Conservation (phyloP, 208 protist species). For the Angomonas desouzai region DNA sequence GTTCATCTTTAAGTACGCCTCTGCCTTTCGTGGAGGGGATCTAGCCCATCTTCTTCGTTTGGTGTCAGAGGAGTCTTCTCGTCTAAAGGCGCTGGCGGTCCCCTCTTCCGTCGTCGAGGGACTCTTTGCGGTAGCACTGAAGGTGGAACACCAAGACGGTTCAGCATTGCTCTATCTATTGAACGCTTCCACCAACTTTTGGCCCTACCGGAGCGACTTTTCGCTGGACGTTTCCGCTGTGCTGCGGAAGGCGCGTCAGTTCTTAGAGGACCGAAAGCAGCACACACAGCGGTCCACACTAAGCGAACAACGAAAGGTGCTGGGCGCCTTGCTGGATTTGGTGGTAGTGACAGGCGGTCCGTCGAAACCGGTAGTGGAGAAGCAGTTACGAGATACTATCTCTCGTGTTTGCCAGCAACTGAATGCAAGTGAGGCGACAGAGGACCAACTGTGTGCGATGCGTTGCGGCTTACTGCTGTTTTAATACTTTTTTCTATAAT, state of each 20-base stretch:
- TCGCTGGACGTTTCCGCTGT: background rate
- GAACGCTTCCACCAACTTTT: background rate
- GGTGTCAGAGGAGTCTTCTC: background rate
- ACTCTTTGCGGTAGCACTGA: too few relatives aligned
- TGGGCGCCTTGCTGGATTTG: background rate
- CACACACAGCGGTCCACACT: background rate
- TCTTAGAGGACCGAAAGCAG: background rate
- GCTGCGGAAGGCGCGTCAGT: background rate
- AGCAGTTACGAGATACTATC: background rate
- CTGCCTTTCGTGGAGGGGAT: background rate
- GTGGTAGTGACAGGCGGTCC: background rate
- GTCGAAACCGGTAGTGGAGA: background rate
- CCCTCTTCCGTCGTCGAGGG: background rate
- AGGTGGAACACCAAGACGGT: too few relatives aligned
- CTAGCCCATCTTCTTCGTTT: background rate
- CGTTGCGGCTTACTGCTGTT: background rate
- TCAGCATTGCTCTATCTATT: background rate
- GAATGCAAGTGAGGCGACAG: background rate
- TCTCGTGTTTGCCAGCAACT: background rate
- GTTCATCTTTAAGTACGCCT: background rate
- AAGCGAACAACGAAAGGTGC: background rate
- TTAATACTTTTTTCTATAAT: constrained; percentile 8
- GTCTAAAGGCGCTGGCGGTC: background rate
- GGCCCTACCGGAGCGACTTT: background rate
- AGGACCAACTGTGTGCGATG: background rate